phyloP scores from a whole-genome alignment of 2,329 filamentous ascomycete species.

The Xylaria sp. region DNA sequence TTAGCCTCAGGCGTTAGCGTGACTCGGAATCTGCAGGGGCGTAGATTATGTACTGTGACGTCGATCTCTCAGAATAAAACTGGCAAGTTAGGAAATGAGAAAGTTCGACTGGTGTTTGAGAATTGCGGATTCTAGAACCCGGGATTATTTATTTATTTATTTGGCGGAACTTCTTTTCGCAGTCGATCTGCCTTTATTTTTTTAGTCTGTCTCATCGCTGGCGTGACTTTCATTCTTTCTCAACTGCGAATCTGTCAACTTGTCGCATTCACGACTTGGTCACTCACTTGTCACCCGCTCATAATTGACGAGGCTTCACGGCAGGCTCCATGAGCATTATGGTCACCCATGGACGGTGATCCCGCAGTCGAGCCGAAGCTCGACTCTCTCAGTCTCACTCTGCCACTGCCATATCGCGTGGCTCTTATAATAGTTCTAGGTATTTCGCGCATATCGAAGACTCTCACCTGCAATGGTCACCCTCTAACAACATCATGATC shows the following conservation, averaged over 20 bases:
- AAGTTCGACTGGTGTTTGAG: too few relatives aligned
- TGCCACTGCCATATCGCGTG: conserved; percentile 86
- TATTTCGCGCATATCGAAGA: conserved; percentile 33
- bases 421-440: conserved; percentile 80
- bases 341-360: conserved; percentile 61
- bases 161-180: too few relatives aligned
- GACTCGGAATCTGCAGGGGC: neutral
- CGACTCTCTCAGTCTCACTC: conserved; percentile 79
- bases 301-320: neutral
- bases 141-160: neutral
- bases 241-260: neutral
- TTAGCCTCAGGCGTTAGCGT: neutral
- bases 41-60: neutral
- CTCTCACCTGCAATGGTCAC: neutral
- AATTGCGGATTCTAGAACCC: neutral
- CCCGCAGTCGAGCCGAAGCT: conserved; percentile 64
- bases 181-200: too few relatives aligned
- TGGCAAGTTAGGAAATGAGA: too few relatives aligned
- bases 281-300: neutral
- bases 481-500: conserved; percentile 1
- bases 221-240: neutral
- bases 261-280: neutral
- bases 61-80: neutral
- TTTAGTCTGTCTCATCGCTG: neutral
- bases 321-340: conserved; percentile 13